Evolutionary conservation across 768 basidiomycete species (phyloP).

Genomic region (Suillus subaureus): DNA sequence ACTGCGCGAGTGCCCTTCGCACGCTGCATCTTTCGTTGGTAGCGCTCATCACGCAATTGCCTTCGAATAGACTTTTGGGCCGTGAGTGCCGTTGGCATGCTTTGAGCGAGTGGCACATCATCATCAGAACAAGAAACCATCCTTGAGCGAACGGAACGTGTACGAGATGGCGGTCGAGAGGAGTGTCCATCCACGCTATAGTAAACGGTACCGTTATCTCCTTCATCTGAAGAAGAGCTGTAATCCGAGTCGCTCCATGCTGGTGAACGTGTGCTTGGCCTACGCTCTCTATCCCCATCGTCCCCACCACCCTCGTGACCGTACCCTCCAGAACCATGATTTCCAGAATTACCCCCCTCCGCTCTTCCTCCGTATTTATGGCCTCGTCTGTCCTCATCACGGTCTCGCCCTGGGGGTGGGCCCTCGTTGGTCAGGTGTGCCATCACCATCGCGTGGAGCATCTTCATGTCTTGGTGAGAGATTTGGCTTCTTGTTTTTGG

Average conservation of each 20-base stretch:
- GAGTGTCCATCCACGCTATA: constrained; percentile 38
- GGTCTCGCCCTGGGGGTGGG: constrained; percentile 15
- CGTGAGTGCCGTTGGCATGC: constrained; percentile 79
- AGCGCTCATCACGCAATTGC: constrained; percentile 69
- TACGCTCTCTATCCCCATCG: constrained; percentile 40
- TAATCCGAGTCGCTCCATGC: constrained; percentile 38
- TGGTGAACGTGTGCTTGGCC: constrained; percentile 27
- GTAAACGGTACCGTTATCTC: constrained; percentile 43
- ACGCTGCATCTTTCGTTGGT: constrained; percentile 55
- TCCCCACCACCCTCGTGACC: constrained; percentile 43
- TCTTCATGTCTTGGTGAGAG: constrained; percentile 10
- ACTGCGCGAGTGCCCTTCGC: constrained; percentile 31
- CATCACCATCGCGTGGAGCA: constrained; percentile 18
- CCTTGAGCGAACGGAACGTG: constrained; percentile 23
- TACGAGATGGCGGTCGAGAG: constrained; percentile 25
- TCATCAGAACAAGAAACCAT: constrained; percentile 52
- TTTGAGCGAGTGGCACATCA: constrained; percentile 80
- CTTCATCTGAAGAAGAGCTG: constrained; percentile 45
- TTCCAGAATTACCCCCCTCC: constrained; percentile 21
- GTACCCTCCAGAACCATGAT: constrained; percentile 20
- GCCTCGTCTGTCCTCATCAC: constrained; percentile 9
- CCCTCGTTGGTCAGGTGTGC: constrained; percentile 24
- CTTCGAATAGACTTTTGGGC: constrained; percentile 82
- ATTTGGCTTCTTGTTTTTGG: not conserved
- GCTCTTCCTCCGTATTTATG: constrained; percentile 13